A percentile compares a stretch with the other conserved stretches of the same genome.
Evolutionary conservation across 805 yeast species (phyloP).

Genomic region (Metschnikowia amazonensis): DNA sequence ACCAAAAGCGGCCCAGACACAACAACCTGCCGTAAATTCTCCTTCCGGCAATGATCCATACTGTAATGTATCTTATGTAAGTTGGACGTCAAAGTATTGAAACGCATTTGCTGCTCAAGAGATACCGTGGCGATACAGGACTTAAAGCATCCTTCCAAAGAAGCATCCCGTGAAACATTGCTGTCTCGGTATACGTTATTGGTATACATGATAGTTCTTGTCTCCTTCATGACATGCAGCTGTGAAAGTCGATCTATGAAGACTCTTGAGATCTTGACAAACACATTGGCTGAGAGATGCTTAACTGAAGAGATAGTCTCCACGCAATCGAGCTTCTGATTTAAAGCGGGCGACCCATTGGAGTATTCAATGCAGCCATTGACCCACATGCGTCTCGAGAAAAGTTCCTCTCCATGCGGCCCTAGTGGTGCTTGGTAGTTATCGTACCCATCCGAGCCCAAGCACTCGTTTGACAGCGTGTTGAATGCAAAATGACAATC

Average conservation of each 20-base stretch:
- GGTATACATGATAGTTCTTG: slow-evolving; percentile 61
- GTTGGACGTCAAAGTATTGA: slow-evolving; percentile 75
- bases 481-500: slow-evolving; percentile 70
- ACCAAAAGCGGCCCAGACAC: slow-evolving; percentile 82
- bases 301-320: slow-evolving; percentile 50
- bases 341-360: slow-evolving; percentile 25
- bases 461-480: slow-evolving; percentile 48
- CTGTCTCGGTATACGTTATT: slow-evolving; percentile 27
- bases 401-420: slow-evolving; percentile 25
- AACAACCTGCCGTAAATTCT: slow-evolving; percentile 57
- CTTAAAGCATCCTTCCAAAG: not conserved
- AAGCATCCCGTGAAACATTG: not conserved
- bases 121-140: slow-evolving; percentile 24
- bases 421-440: slow-evolving; percentile 64
- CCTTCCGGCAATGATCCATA: slow-evolving; percentile 49
- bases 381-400: slow-evolving; percentile 72
- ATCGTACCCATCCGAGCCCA: slow-evolving; percentile 78
- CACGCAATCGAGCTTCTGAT: slow-evolving; percentile 41
- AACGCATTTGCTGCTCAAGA: slow-evolving; percentile 49
- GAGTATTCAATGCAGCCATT: slow-evolving; percentile 56
- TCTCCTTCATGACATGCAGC: slow-evolving; percentile 40
- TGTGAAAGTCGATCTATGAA: slow-evolving; percentile 27
- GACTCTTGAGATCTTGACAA: slow-evolving; percentile 55
- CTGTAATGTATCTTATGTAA: slow-evolving; percentile 84
- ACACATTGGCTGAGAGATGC: slow-evolving; percentile 31